Conservation (phyloP, 352 stramenopile species). For the Phytopythium montanum region DNA sequence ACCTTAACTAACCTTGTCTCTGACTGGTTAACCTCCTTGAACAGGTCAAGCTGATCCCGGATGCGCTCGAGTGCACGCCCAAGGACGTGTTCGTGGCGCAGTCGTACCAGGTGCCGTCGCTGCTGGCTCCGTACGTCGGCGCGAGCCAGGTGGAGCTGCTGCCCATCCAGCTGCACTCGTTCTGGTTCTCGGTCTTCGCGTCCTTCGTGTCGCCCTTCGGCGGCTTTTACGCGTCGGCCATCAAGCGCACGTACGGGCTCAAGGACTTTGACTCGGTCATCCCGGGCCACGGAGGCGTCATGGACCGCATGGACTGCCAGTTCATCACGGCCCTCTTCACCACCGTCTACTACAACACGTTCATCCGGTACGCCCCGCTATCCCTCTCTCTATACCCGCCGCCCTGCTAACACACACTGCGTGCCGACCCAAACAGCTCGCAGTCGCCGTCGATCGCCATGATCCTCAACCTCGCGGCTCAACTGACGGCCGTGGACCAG, state of each 20-base stretch:
- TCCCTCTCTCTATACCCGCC: neutral
- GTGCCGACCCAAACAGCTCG: constrained; percentile 32
- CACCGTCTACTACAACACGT: constrained; percentile 97
- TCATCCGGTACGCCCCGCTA: constrained; percentile 79
- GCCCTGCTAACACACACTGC: neutral
- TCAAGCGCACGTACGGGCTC: constrained; percentile 98
- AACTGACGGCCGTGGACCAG: constrained; percentile 67
- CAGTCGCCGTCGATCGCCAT: constrained; percentile 53
- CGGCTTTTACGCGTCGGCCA: constrained; percentile 98
- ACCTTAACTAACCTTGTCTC: neutral
- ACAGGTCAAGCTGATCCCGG: constrained; percentile 58
- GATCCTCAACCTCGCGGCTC: constrained; percentile 73
- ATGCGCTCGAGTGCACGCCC: constrained; percentile 61
- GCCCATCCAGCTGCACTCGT: constrained; percentile 93
- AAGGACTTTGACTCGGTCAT: constrained; percentile 99
- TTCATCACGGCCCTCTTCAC: constrained; percentile 95
- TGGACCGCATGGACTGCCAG: constrained; percentile 98
- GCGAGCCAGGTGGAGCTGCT: constrained; percentile 76
- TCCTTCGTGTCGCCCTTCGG: constrained; percentile 99
- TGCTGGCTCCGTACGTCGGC: constrained; percentile 79
- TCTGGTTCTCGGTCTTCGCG: constrained; percentile 96
- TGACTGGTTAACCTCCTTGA: constrained; percentile 5
- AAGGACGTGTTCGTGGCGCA: constrained; percentile 58
- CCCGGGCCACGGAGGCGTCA: constrained; percentile 96
- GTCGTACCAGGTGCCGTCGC: constrained; percentile 59